Percentiles rank a stretch among this genome's conserved stretches.
Evolutionary conservation across 2,329 filamentous ascomycete genomes (phyloP).

Genomic region (Penicillium sp.): DNA sequence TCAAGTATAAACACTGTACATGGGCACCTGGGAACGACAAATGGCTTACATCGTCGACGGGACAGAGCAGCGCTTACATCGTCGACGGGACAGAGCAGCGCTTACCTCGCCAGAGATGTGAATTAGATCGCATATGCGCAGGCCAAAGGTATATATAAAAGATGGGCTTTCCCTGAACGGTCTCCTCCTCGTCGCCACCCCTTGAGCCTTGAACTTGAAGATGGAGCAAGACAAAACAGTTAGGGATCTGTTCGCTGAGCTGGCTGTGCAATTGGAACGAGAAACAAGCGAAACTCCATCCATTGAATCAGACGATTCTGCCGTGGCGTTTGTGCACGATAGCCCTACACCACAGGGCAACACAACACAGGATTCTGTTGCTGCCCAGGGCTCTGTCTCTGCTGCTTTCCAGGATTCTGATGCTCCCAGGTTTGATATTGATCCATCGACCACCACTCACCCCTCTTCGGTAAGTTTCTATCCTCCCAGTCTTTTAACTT

Average conservation of each 20-base stretch:
- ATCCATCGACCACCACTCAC: background rate
- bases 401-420: background rate
- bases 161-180: fast-evolving
- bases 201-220: background rate
- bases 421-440: background rate
- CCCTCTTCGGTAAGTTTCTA: background rate
- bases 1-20: no score
- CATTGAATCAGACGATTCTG: background rate
- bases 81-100: no score
- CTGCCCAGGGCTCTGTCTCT: no score
- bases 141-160: no score
- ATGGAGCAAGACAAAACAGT: background rate
- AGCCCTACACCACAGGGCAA: background rate
- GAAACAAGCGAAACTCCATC: background rate
- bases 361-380: no score
- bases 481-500: background rate
- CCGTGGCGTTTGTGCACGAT: background rate
- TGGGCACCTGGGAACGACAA: no score
- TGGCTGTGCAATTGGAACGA: background rate
- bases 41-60: no score
- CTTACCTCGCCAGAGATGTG: no score
- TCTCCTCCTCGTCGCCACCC: background rate
- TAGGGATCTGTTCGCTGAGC: background rate
- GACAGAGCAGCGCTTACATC: no score
- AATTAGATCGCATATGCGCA: no score